A percentile compares a stretch with the other conserved stretches of the same genome.
Conservation (phyloP, 192 early-diverging fungal species). For the Linnemannia exigua region DNA sequence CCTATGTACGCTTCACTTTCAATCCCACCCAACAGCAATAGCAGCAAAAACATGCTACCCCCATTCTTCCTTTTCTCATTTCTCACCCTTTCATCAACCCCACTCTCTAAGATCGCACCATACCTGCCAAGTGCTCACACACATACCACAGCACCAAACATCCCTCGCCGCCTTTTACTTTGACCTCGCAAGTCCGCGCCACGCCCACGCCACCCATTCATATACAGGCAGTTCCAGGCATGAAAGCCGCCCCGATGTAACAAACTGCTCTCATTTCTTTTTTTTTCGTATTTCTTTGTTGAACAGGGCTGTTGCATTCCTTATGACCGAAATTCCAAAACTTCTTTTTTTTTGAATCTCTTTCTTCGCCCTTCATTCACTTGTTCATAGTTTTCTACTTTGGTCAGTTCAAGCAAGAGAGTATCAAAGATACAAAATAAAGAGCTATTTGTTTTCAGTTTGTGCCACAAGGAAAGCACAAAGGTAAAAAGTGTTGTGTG, state of each 20-base stretch:
- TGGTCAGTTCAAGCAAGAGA: too few species aligned
- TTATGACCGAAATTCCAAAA: constrained; percentile 9
- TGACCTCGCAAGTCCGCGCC: background rate
- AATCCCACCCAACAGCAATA: too few species aligned
- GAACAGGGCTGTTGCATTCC: background rate
- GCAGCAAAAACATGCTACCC: too few species aligned
- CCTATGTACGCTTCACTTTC: too few species aligned
- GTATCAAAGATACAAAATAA: too few species aligned
- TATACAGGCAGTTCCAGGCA: background rate
- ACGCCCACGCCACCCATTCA: background rate
- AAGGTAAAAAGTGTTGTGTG: too few species aligned
- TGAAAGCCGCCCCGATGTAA: background rate
- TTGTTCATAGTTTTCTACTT: background rate
- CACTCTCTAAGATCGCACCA: background rate
- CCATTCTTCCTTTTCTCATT: too few species aligned
- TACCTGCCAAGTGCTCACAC: too few species aligned
- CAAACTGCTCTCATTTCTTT: background rate
- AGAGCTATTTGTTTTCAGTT: too few species aligned
- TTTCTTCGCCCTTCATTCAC: background rate
- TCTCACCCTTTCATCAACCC: too few species aligned
- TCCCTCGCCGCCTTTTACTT: background rate
- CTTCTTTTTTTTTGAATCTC: background rate
- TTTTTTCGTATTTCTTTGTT: too few species aligned
- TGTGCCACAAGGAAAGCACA: too few species aligned
- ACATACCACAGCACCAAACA: background rate